Evolutionary conservation across 345 rosid species (phyloP).

Genomic region (Arabidopsis arenosa): DNA sequence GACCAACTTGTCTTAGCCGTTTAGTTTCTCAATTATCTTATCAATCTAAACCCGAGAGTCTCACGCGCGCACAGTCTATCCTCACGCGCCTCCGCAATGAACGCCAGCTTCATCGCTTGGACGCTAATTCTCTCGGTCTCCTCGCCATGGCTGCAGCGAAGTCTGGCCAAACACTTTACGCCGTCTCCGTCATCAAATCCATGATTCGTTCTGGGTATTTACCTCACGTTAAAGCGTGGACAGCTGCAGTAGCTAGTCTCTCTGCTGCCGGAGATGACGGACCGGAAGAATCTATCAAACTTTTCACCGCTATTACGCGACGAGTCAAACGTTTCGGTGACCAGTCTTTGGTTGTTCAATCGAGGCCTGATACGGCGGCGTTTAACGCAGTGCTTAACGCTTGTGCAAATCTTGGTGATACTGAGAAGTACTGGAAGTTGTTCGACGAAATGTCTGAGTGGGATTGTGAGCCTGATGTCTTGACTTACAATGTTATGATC

Average conservation of each 20-base stretch:
- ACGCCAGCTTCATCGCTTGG: slow-evolving; percentile 87
- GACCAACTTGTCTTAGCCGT: slow-evolving; percentile 90
- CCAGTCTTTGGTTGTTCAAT: slow-evolving; percentile 54
- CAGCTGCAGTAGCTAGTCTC: slow-evolving; percentile 79
- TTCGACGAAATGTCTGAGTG: slow-evolving; percentile 73
- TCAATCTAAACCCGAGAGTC: slow-evolving; percentile 57
- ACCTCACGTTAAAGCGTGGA: slow-evolving; percentile 93
- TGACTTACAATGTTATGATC: slow-evolving; percentile 82
- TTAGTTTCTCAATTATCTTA: slow-evolving; percentile 84
- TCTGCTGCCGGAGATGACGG: slow-evolving; percentile 71
- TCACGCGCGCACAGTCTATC: slow-evolving; percentile 83
- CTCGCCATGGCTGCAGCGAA: slow-evolving; percentile 82
- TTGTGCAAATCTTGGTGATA: slow-evolving; percentile 81
- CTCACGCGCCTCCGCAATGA: slow-evolving; percentile 93
- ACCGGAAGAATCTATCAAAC: slow-evolving; percentile 62
- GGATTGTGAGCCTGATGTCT: slow-evolving; percentile 68
- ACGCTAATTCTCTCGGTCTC: slow-evolving; percentile 89
- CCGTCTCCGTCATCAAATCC: slow-evolving; percentile 74
- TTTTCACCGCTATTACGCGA: slow-evolving; percentile 59
- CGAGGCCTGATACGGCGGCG: slow-evolving; percentile 83
- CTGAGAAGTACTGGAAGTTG: slow-evolving; percentile 60
- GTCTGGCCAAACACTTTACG: slow-evolving; percentile 73
- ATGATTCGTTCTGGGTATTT: slow-evolving; percentile 94
- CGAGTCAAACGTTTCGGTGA: slow-evolving; percentile 61
- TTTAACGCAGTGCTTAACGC: slow-evolving; percentile 84